Evolutionary conservation across 2,329 filamentous ascomycete species (phyloP), one percentile per base, ranked within the genome.

Genomic region (Neonectria sp.): DNA sequence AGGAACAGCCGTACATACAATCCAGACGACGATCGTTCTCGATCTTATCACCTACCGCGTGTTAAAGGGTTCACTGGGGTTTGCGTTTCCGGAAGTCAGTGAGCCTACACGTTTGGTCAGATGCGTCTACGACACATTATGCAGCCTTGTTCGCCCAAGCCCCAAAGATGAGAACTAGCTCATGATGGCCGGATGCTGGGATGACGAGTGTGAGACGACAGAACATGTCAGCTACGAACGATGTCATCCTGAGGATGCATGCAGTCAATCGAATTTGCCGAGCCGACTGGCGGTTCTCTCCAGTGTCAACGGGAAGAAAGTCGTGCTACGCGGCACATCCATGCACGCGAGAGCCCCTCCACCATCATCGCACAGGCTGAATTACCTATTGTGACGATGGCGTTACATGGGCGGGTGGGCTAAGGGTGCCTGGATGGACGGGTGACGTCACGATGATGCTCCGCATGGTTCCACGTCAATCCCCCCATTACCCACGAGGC

Each of bases 401-500:
- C 40, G 60, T 64, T 63, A 31, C 57, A 69, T 62, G 57, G 62
- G 49, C 57, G 46, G 43, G 56, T 63, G 68, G 67, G 55, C 49
- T 53, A 51, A 21, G 35, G 35, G 43, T 55, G 52, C 35, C 15
- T 6, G 9, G 6, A 11, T 2, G 11, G 15, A 35, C 13, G 35
- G 29, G 70, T 75, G 73, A 75, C 69, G 73, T 75, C 73, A 75
- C 55, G 60, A 52, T 57, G 27, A 61, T 73, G 31, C 59, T 69
- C 58, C 56, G 60, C 58, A 70, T 72, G 60, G 62, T 66, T 66
- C 73, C 71, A 71, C 68, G 68, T 75, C 73, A 68, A 21, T 21
- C 21, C 70, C n/a, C n/a, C n/a, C n/a, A 73, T 65, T 68, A 71
- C 48, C 70, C 63, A 75, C 63, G 73, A 75, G 73, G 73, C 73